Evolutionary conservation across 768 basidiomycete species (phyloP), one percentile per base, ranked within the genome.

Genomic region (Trichaptum fuscoviolaceum): DNA sequence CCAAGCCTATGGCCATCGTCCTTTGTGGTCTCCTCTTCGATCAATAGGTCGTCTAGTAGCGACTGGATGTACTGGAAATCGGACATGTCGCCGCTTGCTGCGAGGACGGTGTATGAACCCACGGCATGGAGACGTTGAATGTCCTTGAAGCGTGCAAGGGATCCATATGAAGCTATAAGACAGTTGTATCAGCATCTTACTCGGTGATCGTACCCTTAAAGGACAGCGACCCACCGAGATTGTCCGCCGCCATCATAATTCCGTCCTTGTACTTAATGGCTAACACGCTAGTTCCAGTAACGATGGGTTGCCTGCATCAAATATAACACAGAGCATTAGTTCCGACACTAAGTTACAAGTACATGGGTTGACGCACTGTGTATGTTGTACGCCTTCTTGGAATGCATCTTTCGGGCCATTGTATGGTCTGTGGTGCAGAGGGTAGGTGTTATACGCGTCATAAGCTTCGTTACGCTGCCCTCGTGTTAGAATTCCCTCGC

Each of bases 201-300:
- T 5, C 60, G 2, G 58, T n/a, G 58, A 62, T 35, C 30, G 42
- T 26, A 34, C 20, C 36, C 18, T 67, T 42, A 25, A 42, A 23
- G 35, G 8, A 36, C 12, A 35, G 66, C 63, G 57, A 76, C 85
- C 65, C 68, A 96, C 96, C 96, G 63, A 99, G 90, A 73, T 91
- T 98, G 82, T 99, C 97, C 42, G 97, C 95, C 34, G 97, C 95
- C 83, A 99, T 88, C 93, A 99, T 96, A 70, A 99, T 87, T 9
- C 97, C 97, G 72, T 93, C 95, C 77, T 96, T 95, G 84, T 85
- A 99, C 78, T 93, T 92, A 77, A 99, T 82, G 1, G 91, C 97
- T 35, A 99, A 84, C 6, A 99, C 95, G 66, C 91, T 93, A n/a
- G 96, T 96, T 66, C 96, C 97, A 0, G 96, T 99, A 9, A 98